phyloP scores from a whole-genome alignment of 148 eudicot genomes.

The Camellia japonica region DNA sequence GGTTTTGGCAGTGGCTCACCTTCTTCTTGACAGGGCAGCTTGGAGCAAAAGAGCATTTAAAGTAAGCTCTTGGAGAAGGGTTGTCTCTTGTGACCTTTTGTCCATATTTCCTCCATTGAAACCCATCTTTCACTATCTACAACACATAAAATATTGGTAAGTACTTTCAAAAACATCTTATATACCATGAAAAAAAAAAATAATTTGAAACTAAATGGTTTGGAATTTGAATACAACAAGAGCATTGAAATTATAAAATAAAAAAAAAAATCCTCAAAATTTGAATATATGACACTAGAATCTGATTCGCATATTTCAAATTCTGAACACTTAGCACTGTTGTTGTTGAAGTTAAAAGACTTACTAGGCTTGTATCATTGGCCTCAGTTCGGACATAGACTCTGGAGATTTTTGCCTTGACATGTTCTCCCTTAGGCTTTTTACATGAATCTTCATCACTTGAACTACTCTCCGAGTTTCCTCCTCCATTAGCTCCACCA shows the following conservation, averaged over 20 bases:
- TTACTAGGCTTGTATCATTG: constrained; percentile 59
- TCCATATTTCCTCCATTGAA: constrained; percentile 66
- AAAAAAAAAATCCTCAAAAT: background rate
- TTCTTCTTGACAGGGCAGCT: constrained; percentile 74
- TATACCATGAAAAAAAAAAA: background rate
- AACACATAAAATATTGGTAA: background rate
- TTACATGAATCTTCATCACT: constrained; percentile 52
- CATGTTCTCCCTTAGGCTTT: constrained; percentile 40
- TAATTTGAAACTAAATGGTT: no score
- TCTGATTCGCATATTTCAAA: no score
- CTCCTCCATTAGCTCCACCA: constrained; percentile 17
- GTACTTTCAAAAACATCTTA: constrained; percentile 4
- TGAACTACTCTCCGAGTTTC: constrained; percentile 42
- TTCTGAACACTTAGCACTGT: no score
- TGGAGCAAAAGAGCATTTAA: constrained; percentile 78
- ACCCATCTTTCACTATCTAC: constrained; percentile 30
- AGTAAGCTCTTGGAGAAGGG: constrained; percentile 80
- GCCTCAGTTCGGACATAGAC: constrained; percentile 39
- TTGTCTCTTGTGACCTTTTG: constrained; percentile 82
- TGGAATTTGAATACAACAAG: background rate
- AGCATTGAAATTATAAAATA: background rate
- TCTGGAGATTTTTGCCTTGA: constrained; percentile 44
- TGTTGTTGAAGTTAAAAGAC: constrained; percentile 9
- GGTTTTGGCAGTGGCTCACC: constrained; percentile 26
- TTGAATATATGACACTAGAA: background rate